These are phyloP conservation scores for Davidsoniella virescens DNA, from an alignment of 2,329 filamentous ascomycete genomes.

Conservation along the genomic window DNA sequence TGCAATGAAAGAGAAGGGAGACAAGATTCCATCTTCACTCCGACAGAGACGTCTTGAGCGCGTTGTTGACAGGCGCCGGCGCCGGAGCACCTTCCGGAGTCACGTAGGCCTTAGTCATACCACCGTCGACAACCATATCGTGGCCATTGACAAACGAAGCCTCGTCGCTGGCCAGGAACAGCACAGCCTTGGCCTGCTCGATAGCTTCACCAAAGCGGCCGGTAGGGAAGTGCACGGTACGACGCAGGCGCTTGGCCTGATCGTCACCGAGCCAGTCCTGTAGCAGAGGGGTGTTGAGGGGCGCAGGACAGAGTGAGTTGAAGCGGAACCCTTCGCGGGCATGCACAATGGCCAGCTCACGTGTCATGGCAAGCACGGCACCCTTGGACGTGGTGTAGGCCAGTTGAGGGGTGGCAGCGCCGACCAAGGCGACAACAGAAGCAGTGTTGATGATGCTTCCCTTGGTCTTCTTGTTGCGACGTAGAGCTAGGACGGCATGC, in stretches of 20 bases:
- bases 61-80: slow-evolving; percentile 42
- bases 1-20: neutral
- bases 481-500: slow-evolving; percentile 67
- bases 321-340: slow-evolving; percentile 78
- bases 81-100: slow-evolving; percentile 17
- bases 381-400: slow-evolving; percentile 93
- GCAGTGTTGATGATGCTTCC: slow-evolving; percentile 87
- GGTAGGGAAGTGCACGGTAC: slow-evolving; percentile 60
- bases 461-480: slow-evolving; percentile 60
- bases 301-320: slow-evolving; percentile 79
- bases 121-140: slow-evolving; percentile 57
- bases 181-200: slow-evolving; percentile 58
- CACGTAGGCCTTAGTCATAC: slow-evolving; percentile 42
- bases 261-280: slow-evolving; percentile 67
- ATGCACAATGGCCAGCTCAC: slow-evolving; percentile 83
- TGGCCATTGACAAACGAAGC: slow-evolving; percentile 57
- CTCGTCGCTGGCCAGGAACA: slow-evolving; percentile 62
- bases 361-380: slow-evolving; percentile 75
- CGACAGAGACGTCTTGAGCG: slow-evolving; percentile 24
- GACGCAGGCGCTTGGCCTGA: slow-evolving; percentile 48
- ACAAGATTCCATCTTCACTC: neutral
- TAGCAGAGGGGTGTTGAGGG: slow-evolving; percentile 70
- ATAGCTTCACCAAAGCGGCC: slow-evolving; percentile 64
- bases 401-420: slow-evolving; percentile 72
- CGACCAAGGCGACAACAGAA: slow-evolving; percentile 73